Percentiles rank a stretch among this genome's conserved stretches.
phyloP scores from a whole-genome alignment of 495 filamentous ascomycete species.

The Achaetomiella virescens region DNA sequence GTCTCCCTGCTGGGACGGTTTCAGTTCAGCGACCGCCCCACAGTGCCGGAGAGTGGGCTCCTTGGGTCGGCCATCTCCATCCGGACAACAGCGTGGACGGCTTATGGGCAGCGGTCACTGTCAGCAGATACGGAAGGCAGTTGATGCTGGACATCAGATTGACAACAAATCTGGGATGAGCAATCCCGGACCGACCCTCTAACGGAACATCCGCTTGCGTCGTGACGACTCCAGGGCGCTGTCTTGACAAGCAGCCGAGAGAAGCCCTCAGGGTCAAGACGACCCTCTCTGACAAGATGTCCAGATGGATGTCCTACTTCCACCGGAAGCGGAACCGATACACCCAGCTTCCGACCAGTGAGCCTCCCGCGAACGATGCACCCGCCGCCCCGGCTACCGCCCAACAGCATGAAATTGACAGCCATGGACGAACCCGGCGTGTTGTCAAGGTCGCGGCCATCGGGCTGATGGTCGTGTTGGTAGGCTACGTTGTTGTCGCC shows the following conservation, averaged over 20 bases:
- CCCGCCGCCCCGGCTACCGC: neutral
- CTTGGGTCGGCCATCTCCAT: neutral
- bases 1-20: neutral
- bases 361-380: neutral
- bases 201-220: no score
- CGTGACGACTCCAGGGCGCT: no score
- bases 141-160: no score
- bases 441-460: neutral
- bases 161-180: no score
- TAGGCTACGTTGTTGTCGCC: neutral
- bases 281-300: neutral
- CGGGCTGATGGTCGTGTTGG: slow-evolving; percentile 1
- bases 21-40: neutral
- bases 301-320: neutral
- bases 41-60: neutral
- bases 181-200: no score
- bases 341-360: neutral
- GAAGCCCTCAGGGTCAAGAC: neutral
- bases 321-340: neutral
- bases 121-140: no score
- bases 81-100: no score
- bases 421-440: neutral
- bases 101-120: no score
- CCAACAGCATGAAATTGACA: neutral
- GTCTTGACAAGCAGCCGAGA: no score